Evolutionary conservation across 2,329 filamentous ascomycete genomes (phyloP), one percentile per base, ranked within the genome.

Genomic region (Beauveria sp.): DNA sequence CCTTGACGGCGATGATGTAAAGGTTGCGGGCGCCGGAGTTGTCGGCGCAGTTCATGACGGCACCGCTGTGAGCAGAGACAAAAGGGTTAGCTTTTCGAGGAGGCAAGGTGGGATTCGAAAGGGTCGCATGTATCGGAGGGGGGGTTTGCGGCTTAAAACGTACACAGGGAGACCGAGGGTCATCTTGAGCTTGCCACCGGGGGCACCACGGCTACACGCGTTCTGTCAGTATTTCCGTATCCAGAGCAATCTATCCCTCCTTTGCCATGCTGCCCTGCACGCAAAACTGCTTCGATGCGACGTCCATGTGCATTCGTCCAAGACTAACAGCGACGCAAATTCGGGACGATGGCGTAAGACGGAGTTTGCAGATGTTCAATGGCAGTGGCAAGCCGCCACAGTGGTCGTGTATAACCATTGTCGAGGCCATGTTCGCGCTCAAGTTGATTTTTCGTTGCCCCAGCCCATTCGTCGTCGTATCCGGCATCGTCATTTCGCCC

Each of bases 161-260:
- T 96, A 97, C 93, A 96, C 92, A 82, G 95, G 95, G 76, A 99
- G 92, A 97, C 91, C 95, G 82, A 99, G 91, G 80, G 95, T 97
- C 95, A 99, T 99, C 90, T 96, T 98, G 76, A 98, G 90, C 90
- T 99, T 99, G 90, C 96, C 96, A 87, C 95, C 95, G 77, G 93
- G 90, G 86, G 91, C 89, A 90, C 89, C 90, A 86, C 91, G 85
- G 69, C 85, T 88, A 71, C 67, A 71, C 67, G 60, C 54, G 57
- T 64, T 57, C 69, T 63, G 73, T 78, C 70, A 78, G 74, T 71
- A 53, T 60, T 62, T 28, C 49, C 53, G 57, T 22, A 51, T 58
- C 20, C 43, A 50, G 28, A 10, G n/a, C 9, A 18, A 46, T 55
- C 47, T 51, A 59, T 61, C 47, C 47, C 43, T 30, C 3, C 53